Percentiles rank a stretch among this genome's conserved stretches.
phyloP scores from a whole-genome alignment of 2,329 filamentous ascomycete genomes.

The Diaporthe batatas region DNA sequence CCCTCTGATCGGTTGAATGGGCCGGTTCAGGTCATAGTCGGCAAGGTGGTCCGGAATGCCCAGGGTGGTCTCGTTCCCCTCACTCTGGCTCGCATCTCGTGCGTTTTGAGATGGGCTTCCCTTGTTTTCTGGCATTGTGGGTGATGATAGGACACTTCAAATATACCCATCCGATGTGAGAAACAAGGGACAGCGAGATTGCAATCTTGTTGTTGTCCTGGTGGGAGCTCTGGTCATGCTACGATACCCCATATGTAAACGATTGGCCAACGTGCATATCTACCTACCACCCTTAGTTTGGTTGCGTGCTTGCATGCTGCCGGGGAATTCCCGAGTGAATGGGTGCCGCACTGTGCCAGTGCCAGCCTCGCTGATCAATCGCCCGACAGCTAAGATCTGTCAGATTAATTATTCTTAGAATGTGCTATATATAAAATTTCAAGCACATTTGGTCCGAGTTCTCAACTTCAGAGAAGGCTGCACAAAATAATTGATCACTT shows the following conservation, averaged over 20 bases:
- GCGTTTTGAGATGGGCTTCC: background rate
- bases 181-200: background rate
- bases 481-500: background rate
- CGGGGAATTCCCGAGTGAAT: slow-evolving; percentile 3
- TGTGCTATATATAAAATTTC: background rate
- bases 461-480: no score
- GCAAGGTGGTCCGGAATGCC: slow-evolving; percentile 51
- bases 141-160: background rate
- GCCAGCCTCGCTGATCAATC: background rate
- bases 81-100: background rate
- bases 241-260: background rate
- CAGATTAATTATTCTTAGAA: background rate
- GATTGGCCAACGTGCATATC: background rate
- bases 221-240: background rate
- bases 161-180: background rate
- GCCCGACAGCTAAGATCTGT: background rate
- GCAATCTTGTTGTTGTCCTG: background rate
- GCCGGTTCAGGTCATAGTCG: slow-evolving; percentile 74
- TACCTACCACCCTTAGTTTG: no score
- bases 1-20: slow-evolving; percentile 64
- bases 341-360: background rate
- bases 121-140: background rate
- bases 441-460: background rate
- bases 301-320: slow-evolving; percentile 24
- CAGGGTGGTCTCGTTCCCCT: slow-evolving; percentile 1